These are phyloP conservation scores for Pichiaceae sp. DNA, from an alignment of 1,139 yeast genomes.

Conservation along the genomic window DNA sequence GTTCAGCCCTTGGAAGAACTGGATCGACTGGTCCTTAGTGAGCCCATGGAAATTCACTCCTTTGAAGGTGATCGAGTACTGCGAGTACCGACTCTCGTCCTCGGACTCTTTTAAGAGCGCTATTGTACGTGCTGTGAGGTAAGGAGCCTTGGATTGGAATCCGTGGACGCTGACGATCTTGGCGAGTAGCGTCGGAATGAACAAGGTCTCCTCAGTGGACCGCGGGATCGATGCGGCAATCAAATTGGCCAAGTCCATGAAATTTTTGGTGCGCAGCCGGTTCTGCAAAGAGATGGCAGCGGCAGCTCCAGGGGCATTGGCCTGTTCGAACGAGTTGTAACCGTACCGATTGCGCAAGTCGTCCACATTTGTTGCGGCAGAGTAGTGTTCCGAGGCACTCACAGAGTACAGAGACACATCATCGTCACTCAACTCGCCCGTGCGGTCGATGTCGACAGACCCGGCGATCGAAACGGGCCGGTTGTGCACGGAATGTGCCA, in stretches of 20 bases:
- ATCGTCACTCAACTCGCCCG: conserved; percentile 41
- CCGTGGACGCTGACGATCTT: conserved; percentile 64
- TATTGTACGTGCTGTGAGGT: conserved; percentile 58
- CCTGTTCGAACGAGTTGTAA: conserved; percentile 38
- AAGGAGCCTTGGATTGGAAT: conserved; percentile 58
- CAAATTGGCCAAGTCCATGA: conserved; percentile 47
- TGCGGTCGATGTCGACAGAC: conserved; percentile 34
- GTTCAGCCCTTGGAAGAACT: conserved; percentile 37
- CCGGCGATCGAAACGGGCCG: conserved; percentile 60
- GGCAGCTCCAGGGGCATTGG: conserved; percentile 73
- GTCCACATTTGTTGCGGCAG: conserved; percentile 13
- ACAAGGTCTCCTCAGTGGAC: conserved; percentile 68
- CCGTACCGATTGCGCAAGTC: conserved; percentile 16
- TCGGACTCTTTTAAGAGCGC: conserved; percentile 54
- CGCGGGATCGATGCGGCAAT: conserved; percentile 72
- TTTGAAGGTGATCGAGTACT: conserved; percentile 25
- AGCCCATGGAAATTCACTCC: conserved; percentile 27
- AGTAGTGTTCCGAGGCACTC: conserved; percentile 10
- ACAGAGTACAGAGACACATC: conserved; percentile 26
- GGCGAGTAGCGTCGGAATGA: conserved; percentile 63
- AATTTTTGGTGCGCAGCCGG: conserved; percentile 38
- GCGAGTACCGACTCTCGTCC: conserved; percentile 17
- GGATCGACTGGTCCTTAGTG: conserved; percentile 31
- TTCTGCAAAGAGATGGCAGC: conserved; percentile 62
- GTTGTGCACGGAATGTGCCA: conserved; percentile 49